Base-by-base conservation (phyloP, 495 filamentous ascomycete genomes). In the Aspergillus diversus region DNA sequence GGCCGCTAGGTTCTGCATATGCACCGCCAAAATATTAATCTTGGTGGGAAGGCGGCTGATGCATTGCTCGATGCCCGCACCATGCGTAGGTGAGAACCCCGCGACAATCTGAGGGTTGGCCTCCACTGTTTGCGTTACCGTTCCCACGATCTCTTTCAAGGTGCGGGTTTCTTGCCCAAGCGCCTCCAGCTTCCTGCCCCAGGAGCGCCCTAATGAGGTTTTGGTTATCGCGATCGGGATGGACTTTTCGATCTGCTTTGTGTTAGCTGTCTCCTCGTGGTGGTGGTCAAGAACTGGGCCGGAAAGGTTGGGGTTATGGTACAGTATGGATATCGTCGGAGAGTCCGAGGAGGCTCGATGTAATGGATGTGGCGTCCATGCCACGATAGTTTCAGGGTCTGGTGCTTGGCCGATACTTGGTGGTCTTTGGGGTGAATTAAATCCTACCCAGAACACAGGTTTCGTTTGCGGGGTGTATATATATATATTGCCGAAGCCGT, bases 191-290 rank as follows among this genome's bases (percentile, higher is more conserved):
- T 7, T 49, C 17, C 17, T 49, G 3, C 16, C 17, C 13, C 17
- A 17, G 8, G 46, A 49, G 46, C 46, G 46, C 46, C 46, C 46
- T 4, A 49, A n/a, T 8, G 46, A 49, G 17, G 46, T 3, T 17
- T 21, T 12, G 13, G 46, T 49, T 17, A n/a, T 49, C 46, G 46
- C 46, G 46, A 49, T 21, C 46, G 46, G 13, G 46, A 49, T 49
- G 17, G 6, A 49, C 17, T 49, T 49, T 49, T 49, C 46, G 17
- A 16, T 21, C 46, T 49, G 13, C 3, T 15, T 49, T 17, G 46
- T 21, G 2, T 21, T 16, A 16, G 5, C 17, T 49, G 17, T 49
- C 17, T 17, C 46, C 17, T 49, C 1, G 15, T 49, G 4, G 21
- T 15, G 15, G 46, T 12, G 46, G 17, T 17, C 17, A 21, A n/a